Conservation (phyloP, 257 asterid genomes). For the Solanum appendiculatum region DNA sequence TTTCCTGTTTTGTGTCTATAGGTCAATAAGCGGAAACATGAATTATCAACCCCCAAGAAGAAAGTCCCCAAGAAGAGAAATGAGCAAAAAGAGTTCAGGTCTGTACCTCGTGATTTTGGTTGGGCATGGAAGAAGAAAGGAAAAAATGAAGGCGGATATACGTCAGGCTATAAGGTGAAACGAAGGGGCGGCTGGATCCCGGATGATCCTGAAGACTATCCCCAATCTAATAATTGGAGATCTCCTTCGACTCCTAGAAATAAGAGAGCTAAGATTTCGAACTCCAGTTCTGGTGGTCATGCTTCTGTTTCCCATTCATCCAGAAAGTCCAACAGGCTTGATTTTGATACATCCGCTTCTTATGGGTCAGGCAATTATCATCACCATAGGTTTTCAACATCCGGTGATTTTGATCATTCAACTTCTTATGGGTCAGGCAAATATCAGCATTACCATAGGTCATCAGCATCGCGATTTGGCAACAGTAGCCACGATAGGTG, state of each 20-base stretch:
- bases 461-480: conserved; percentile 45
- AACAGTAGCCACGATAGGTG: conserved; percentile 21
- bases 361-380: conserved; percentile 20
- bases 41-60: conserved; percentile 56
- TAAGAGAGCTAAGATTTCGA: conserved; percentile 17
- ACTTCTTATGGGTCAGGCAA: conserved; percentile 24
- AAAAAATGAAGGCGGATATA: conserved; percentile 12
- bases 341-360: conserved; percentile 23
- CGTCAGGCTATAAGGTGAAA: conserved; percentile 32
- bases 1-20: conserved; percentile 3
- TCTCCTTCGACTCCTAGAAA: conserved; percentile 51
- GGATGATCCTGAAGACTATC: conserved; percentile 46
- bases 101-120: conserved; percentile 42
- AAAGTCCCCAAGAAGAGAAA: conserved; percentile 30
- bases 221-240: conserved; percentile 27
- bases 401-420: conserved; percentile 13
- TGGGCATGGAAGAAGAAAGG: conserved; percentile 21
- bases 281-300: conserved; percentile 17
- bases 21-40: conserved; percentile 49
- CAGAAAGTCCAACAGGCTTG: conserved; percentile 9
- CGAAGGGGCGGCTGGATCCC: conserved; percentile 70
- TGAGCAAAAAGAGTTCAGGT: conserved; percentile 27
- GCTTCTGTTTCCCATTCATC: conserved; percentile 36
- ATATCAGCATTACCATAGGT: conserved; percentile 20
- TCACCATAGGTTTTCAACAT: background rate